Evolutionary conservation across 768 basidiomycete species (phyloP), one percentile per base, ranked within the genome.

Genomic region (Pisolithus tinctorius): DNA sequence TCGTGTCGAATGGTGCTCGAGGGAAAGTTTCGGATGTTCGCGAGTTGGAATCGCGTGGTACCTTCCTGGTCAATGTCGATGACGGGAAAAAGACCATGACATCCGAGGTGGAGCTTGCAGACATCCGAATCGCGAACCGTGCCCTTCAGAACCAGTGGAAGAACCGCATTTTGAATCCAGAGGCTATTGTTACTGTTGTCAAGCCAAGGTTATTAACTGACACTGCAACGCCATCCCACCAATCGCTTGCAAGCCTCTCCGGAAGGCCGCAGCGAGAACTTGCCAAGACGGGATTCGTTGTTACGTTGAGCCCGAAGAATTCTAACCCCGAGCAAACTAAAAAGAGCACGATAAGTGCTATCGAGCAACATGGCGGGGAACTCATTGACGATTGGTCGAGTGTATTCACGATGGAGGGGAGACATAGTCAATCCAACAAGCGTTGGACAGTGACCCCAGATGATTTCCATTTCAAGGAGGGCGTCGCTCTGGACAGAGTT

Each of bases 341-440:
- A 57, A 74, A 74, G 4, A 60, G 57, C 4, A 61, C 80, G 20
- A 65, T 74, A 56, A 60, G 54, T 8, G 65, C 66, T 4, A 79
- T 87, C 57, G 75, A 69, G 56, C 63, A 61, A 6, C 65, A 71
- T 6, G 85, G 83, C 1, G 87, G 84, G 4, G 60, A 66, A 4
- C 72, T 87, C 11, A 62, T 87, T 27, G 82, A 84, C 34, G 84
- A 88, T 55, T 80, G 86, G 75, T 65, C 73, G 11, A 70, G 67
- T 27, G 63, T 88, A 34, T 70, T 88, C 52, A 58, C 61, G 29
- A 74, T 86, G 75, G 74, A 79, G 23, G 85, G 84, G 8, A 70
- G 66, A 39, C 69, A 75, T 51, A 66, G 63, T 11, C 54, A 69
- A 4, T 57, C 63, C 41, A 71, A 70, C 49, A 77, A 77, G 45